Evolutionary conservation across 2,329 filamentous ascomycete genomes (phyloP).

Genomic region (Xenosphaeropsis pyriputrescens): DNA sequence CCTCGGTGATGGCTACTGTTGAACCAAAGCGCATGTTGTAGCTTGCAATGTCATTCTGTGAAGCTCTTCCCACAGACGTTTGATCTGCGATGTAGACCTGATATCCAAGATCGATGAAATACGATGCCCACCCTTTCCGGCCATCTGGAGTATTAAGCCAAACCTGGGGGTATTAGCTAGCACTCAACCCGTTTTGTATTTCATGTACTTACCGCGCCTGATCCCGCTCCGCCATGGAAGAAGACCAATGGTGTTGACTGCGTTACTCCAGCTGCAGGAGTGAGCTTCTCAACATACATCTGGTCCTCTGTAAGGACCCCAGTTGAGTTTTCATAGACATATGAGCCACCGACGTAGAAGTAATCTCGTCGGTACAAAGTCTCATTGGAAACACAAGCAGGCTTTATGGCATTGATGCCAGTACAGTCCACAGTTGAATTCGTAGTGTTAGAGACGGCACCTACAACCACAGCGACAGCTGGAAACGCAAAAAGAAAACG

Average conservation of each 20-base stretch:
- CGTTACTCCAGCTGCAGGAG: constrained; percentile 12
- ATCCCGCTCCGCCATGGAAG: constrained; percentile 11
- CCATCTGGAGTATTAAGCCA: constrained; percentile 32
- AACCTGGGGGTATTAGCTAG: constrained; percentile 14
- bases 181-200: neutral
- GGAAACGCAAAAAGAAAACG: too few species aligned
- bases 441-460: too few species aligned
- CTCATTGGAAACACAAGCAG: neutral
- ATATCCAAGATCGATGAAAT: constrained; percentile 28
- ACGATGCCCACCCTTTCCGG: constrained; percentile 28
- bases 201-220: constrained; percentile 9
- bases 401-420: too few species aligned
- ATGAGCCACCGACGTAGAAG: constrained; percentile 14
- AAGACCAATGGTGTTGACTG: constrained; percentile 11
- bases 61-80: constrained; percentile 9
- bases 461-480: too few species aligned
- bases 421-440: too few species aligned
- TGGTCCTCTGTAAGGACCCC: constrained; percentile 18
- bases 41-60: constrained; percentile 5
- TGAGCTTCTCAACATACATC: constrained; percentile 37
- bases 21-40: constrained; percentile 1
- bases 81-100: constrained; percentile 25
- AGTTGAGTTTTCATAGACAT: constrained; percentile 4
- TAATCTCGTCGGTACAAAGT: constrained; percentile 3
- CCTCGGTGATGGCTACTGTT: constrained; percentile 9